A percentile compares a stretch with the other conserved stretches of the same genome.
These are phyloP conservation scores for Fagus crenata DNA, from an alignment of 306 rosid genomes.

Conservation along the genomic window DNA sequence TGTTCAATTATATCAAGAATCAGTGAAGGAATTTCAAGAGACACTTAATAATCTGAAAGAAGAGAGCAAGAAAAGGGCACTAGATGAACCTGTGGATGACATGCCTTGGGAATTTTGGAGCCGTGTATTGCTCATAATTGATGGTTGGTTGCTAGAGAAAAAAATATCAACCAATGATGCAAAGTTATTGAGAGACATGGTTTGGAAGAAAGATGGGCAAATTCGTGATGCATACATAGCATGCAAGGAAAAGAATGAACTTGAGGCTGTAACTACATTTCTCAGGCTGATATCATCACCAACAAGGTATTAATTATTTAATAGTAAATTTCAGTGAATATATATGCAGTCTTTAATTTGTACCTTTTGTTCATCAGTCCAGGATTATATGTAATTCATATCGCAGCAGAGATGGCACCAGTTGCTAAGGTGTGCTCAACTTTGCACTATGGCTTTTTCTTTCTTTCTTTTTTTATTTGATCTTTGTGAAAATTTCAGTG, in stretches of 20 bases:
- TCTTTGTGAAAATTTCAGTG: not conserved
- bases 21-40: conserved; percentile 80
- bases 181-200: conserved; percentile 70
- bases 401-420: conserved; percentile 99
- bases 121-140: conserved; percentile 70
- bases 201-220: conserved; percentile 68
- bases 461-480: not conserved
- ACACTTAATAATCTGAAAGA: conserved; percentile 62
- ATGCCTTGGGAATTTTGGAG: conserved; percentile 98
- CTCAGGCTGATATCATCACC: conserved; percentile 58
- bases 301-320: conserved; percentile 54
- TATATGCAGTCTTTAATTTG: conserved; percentile 40
- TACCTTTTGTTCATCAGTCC: conserved; percentile 59
- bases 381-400: conserved; percentile 81
- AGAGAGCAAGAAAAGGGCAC: conserved; percentile 67
- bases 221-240: conserved; percentile 62
- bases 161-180: conserved; percentile 73
- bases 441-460: conserved; percentile 16
- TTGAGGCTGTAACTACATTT: conserved; percentile 66
- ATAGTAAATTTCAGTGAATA: conserved; percentile 18
- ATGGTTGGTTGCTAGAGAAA: conserved; percentile 88
- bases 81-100: conserved; percentile 73
- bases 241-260: conserved; percentile 59
- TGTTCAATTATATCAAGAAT: conserved; percentile 79
- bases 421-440: conserved; percentile 79